A percentile compares a stretch with the other conserved stretches of the same genome.
These are phyloP conservation scores for Triticum aestivum DNA, from an alignment of 176 grass and related monocot species.

Conservation along the genomic window IWGSC_CS_RefSeq_v2.1 NC_057807.1:79080636-79081135, in stretches of 20 bases:
- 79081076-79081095: background rate
- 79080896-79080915: constrained; percentile 34
- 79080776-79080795: constrained; percentile 13
- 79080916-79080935: constrained; percentile 21
- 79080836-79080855: background rate
- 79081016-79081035: background rate
- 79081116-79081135: no score
- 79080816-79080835: background rate
- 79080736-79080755: background rate
- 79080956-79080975: constrained; percentile 67
- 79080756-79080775: constrained; percentile 23
- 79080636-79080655: no score
- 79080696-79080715: no score
- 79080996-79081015: background rate
- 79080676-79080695: no score
- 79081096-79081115: background rate
- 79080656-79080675: no score
- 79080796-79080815: background rate
- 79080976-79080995: constrained; percentile 69
- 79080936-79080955: constrained; percentile 37
- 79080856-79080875: background rate
- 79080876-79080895: constrained; percentile 24
- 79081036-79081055: background rate
- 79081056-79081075: background rate
- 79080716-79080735: background rate